Percentiles rank a stretch among this genome's conserved stretches.
Conservation (phyloP, 768 basidiomycete genomes). For the Mycena leptocephala region DNA sequence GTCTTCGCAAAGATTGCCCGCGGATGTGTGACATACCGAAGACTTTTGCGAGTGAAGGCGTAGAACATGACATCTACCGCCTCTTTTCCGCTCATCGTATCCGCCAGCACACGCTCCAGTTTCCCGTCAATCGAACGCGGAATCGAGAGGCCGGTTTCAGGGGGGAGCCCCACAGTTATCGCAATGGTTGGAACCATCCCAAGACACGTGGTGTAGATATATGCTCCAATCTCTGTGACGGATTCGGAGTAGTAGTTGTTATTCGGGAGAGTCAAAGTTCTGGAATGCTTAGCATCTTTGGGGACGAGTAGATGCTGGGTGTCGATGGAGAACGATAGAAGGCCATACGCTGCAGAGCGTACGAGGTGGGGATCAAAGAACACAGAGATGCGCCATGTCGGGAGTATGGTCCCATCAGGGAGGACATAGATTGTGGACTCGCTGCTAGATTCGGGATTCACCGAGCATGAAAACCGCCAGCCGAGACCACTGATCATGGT, state of each 20-base stretch:
- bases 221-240: background rate
- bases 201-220: background rate
- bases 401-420: background rate
- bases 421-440: background rate
- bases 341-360: conserved; percentile 4
- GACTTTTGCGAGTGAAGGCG: background rate
- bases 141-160: background rate
- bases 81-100: conserved; percentile 2
- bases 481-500: conserved; percentile 12
- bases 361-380: conserved; percentile 20
- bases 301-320: background rate
- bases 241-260: background rate
- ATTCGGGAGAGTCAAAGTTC: background rate
- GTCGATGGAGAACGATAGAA: background rate
- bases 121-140: background rate
- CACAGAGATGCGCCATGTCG: background rate
- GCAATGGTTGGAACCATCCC: background rate
- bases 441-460: background rate
- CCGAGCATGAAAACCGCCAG: conserved; percentile 20
- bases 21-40: conserved; percentile 8
- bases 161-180: conserved; percentile 7
- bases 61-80: conserved; percentile 28
- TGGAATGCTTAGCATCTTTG: background rate
- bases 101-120: background rate
- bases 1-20: background rate